These are phyloP conservation scores for Coniosporium apollinis DNA, from an alignment of 495 filamentous ascomycete genomes.

Conservation along the genomic window DNA sequence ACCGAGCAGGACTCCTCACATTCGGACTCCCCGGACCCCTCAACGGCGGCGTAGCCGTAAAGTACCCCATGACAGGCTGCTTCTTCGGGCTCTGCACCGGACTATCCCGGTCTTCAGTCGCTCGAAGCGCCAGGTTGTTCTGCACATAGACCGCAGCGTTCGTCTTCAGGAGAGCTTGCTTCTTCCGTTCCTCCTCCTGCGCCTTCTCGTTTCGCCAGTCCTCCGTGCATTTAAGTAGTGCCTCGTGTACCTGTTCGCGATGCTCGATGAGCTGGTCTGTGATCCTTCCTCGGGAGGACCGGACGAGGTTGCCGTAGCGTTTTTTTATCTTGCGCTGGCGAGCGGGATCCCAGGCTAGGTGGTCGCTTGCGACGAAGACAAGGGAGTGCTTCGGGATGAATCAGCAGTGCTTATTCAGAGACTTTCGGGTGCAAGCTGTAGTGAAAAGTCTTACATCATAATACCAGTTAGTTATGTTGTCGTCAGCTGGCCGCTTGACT, in stretches of 20 bases:
- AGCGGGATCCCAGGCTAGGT: slow-evolving; percentile 46
- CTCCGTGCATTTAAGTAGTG: slow-evolving; percentile 13
- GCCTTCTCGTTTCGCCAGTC: slow-evolving; percentile 10
- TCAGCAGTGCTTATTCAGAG: background rate
- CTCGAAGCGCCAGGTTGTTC: no score
- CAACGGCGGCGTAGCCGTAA: no score
- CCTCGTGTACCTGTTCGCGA: slow-evolving; percentile 13
- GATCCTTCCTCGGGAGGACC: slow-evolving; percentile 12
- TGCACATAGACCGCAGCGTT: no score
- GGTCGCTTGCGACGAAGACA: slow-evolving; percentile 54
- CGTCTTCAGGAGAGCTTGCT: no score
- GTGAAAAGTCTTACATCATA: slow-evolving; percentile 9
- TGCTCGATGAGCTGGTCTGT: slow-evolving; percentile 23
- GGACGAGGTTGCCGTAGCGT: slow-evolving; percentile 20
- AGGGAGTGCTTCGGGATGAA: slow-evolving; percentile 25
- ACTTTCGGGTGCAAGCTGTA: background rate
- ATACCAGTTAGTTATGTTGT: slow-evolving; percentile 26
- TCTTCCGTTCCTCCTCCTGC: slow-evolving; percentile 5
- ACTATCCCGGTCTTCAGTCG: no score
- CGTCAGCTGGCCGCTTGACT: slow-evolving; percentile 20
- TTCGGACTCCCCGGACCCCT: no score
- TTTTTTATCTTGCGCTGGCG: slow-evolving; percentile 16
- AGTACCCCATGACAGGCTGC: no score
- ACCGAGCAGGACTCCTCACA: no score
- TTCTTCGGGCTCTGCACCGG: no score